Base-by-base conservation (phyloP, 306 rosid species). In the Cicer bijugum region DNA sequence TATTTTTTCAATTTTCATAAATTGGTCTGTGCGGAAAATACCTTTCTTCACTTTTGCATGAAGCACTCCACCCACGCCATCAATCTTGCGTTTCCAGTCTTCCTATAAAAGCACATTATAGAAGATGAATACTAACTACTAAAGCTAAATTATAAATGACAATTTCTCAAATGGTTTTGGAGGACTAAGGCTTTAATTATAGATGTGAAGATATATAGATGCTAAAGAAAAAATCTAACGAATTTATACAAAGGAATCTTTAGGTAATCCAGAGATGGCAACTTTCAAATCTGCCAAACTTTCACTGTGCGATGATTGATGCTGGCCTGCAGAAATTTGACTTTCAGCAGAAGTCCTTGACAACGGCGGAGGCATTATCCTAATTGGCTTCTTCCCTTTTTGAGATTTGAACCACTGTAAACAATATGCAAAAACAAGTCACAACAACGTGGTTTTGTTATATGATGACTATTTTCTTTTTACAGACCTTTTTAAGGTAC, bases 341-440 rank as follows among this genome's bases (percentile, higher is more conserved):
- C 83, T 81, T 65, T 85, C 86, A 53, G 78, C 80, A 57, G 88
- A 67, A 72, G 69, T 80, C 75, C 47, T 78, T 43, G 90, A 74
- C 37, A 88, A 76, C 9, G 46, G 67, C 6, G 77, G 82, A 67
- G 97, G 97, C 85, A 91, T 78, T 78, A 91, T 78, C 73, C 93
- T 82, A 71, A 83, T 65, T 14, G 95, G 95, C 81, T 86, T 91
- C 72, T 75, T 84, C 85, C 61, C 90, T 80, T 86, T 91, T 81
- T 91, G 99, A 62, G 96, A 91, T 78, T 85, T 91, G 81, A 87
- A 91, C 99, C 99, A 91, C 99, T 94, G 86, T 71, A 87, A 83
- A 83, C 71, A 80, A 69, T 43, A 66, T 51, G 67, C 58, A 52
- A 28, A 72, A 69, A 69, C 33, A 16, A 57, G 84, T 79, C 69